These are phyloP conservation scores for Solanum chmielewskii DNA, from an alignment of 257 asterid species.

Conservation along the genomic window DNA sequence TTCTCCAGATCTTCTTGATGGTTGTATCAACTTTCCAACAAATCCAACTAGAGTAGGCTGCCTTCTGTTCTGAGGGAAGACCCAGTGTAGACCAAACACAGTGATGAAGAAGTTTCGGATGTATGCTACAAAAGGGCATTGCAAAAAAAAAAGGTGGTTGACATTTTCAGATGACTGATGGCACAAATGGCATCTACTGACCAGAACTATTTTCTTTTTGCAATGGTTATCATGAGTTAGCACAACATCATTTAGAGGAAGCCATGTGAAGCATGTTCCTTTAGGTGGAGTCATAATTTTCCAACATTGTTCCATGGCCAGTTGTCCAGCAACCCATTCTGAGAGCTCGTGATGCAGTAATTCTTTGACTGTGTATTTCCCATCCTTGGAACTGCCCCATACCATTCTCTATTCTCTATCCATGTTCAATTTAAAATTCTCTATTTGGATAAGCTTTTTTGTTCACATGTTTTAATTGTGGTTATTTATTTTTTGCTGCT, in stretches of 20 bases:
- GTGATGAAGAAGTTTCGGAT: background rate
- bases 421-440: background rate
- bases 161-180: background rate
- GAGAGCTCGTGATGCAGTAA: background rate
- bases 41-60: background rate
- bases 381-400: background rate
- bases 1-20: background rate
- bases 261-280: background rate
- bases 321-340: background rate
- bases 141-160: background rate
- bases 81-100: background rate
- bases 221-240: background rate
- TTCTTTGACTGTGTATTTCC: background rate
- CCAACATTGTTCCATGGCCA: background rate
- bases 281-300: background rate
- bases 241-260: background rate
- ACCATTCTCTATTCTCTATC: background rate
- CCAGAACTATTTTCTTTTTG: background rate
- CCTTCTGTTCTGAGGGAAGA: background rate
- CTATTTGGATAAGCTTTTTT: background rate
- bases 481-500: background rate
- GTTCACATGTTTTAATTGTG: background rate
- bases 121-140: background rate
- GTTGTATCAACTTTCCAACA: background rate
- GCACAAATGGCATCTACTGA: background rate